Evolutionary conservation across 1,284 basidiomycete species (phyloP).

Genomic region (Sutorius eximius): DNA sequence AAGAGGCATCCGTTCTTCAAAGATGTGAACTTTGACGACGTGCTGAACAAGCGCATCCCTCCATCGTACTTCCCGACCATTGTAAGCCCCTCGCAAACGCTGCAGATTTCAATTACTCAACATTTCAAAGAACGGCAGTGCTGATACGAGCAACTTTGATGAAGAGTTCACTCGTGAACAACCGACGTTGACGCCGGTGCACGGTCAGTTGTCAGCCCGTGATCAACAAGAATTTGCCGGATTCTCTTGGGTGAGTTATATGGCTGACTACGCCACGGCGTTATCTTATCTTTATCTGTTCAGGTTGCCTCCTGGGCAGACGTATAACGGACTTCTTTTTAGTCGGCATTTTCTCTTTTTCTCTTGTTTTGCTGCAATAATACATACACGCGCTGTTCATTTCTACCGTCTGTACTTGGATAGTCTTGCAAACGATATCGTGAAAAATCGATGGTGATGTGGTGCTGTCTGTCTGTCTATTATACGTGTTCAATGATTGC

Average conservation of each 20-base stretch:
- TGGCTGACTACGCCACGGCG: background rate
- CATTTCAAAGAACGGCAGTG: constrained; percentile 63
- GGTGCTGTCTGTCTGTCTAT: constrained; percentile 22
- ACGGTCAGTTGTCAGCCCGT: constrained; percentile 87
- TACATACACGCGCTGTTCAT: constrained; percentile 34
- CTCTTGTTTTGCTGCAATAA: constrained; percentile 37
- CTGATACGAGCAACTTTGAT: constrained; percentile 89
- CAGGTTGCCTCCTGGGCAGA: constrained; percentile 77
- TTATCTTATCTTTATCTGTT: background rate
- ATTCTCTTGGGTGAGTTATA: constrained; percentile 81
- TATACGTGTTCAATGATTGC: constrained; percentile 12
- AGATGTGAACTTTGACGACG: constrained; percentile 95
- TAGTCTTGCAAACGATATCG: constrained; percentile 43
- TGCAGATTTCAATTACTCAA: constrained; percentile 5
- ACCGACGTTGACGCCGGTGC: constrained; percentile 96
- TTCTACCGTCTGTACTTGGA: constrained; percentile 47
- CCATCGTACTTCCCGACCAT: constrained; percentile 97
- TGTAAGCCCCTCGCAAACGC: constrained; percentile 48
- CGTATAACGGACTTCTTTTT: constrained; percentile 41
- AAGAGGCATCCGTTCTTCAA: constrained; percentile 98
- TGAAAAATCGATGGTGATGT: constrained; percentile 29
- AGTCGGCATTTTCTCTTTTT: constrained; percentile 35
- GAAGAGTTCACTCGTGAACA: constrained; percentile 97
- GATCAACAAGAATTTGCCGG: constrained; percentile 97
- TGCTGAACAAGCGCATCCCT: constrained; percentile 93